phyloP scores from a whole-genome alignment of 306 rosid species.

The Cucumis sativus region Cucumber_9930_V3 NC_026657.2:11087501-11088000 shows the following conservation, averaged over 20 bases:
- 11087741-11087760: slow-evolving; percentile 12
- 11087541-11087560: neutral
- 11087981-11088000: neutral
- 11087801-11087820: neutral
- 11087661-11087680: neutral
- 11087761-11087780: neutral
- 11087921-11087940: neutral
- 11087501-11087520: neutral
- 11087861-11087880: slow-evolving; percentile 45
- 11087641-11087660: neutral
- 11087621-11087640: neutral
- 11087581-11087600: neutral
- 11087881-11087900: slow-evolving; percentile 13
- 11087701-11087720: neutral
- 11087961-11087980: no score
- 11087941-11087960: neutral
- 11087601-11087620: neutral
- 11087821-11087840: slow-evolving; percentile 18
- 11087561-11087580: neutral
- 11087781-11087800: slow-evolving; percentile 15
- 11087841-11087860: slow-evolving; percentile 26
- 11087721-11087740: neutral
- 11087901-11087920: neutral
- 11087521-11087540: neutral
- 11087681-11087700: neutral